These are phyloP conservation scores for Schizophyllum commune DNA, from an alignment of 1,284 basidiomycete genomes.

Conservation along the genomic window DNA sequence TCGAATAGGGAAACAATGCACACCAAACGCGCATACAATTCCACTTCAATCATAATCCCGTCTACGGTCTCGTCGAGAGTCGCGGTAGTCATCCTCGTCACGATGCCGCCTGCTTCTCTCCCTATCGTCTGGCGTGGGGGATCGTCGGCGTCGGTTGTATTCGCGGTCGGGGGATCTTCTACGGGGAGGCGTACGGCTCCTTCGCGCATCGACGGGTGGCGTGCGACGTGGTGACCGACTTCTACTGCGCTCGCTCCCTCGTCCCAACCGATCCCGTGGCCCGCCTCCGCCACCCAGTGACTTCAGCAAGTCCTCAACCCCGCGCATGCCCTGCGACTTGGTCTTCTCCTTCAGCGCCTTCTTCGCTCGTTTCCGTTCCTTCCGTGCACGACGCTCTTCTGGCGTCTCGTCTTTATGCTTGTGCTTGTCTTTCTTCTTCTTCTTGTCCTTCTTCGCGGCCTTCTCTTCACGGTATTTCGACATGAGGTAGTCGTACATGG, in stretches of 20 bases:
- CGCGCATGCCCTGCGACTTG: slow-evolving; percentile 33
- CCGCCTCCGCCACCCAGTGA: slow-evolving; percentile 26
- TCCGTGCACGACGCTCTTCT: slow-evolving; percentile 65
- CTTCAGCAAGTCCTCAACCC: slow-evolving; percentile 46
- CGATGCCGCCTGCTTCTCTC: background rate
- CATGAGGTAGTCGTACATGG: slow-evolving; percentile 89
- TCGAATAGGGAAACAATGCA: too few species aligned
- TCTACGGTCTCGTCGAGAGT: background rate
- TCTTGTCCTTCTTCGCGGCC: slow-evolving; percentile 50
- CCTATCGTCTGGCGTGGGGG: background rate
- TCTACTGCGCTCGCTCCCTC: background rate
- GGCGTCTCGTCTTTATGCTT: slow-evolving; percentile 72
- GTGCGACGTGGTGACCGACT: background rate
- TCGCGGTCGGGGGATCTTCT: background rate
- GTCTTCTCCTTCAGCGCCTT: slow-evolving; percentile 47
- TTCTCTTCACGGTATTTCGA: slow-evolving; percentile 64
- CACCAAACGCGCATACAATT: too few species aligned
- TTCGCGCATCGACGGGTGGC: background rate
- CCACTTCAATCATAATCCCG: background rate
- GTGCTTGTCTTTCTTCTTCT: slow-evolving; percentile 42
- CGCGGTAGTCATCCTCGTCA: background rate
- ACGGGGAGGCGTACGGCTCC: background rate
- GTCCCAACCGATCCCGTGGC: slow-evolving; percentile 5
- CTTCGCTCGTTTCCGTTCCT: slow-evolving; percentile 60
- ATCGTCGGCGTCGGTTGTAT: background rate